Conservation (phyloP, 257 asterid species). For the Nicotiana knightiana region DNA sequence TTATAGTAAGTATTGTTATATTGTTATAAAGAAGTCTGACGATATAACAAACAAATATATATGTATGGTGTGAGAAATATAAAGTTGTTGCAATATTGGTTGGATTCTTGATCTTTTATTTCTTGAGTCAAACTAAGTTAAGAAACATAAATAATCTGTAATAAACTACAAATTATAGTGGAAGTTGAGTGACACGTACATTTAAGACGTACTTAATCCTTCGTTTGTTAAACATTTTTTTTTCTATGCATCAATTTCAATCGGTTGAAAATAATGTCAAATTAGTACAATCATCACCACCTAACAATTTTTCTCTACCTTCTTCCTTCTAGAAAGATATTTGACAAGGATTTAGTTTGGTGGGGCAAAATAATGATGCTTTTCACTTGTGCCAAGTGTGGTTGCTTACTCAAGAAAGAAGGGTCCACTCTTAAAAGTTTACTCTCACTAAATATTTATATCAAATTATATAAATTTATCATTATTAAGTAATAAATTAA, state of each 20-base stretch:
- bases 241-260: neutral
- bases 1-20: too few relatives aligned
- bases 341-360: neutral
- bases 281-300: neutral
- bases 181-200: neutral
- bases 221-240: neutral
- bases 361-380: neutral
- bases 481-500: too few relatives aligned
- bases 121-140: neutral
- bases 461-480: too few relatives aligned
- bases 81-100: neutral
- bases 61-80: neutral
- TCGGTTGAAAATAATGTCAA: neutral
- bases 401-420: neutral
- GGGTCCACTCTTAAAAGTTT: neutral
- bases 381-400: conserved; percentile 1
- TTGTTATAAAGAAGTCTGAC: too few relatives aligned
- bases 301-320: neutral
- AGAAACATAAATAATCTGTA: neutral
- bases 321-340: neutral
- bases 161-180: neutral
- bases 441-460: too few relatives aligned
- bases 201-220: neutral
- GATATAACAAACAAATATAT: neutral
- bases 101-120: neutral